phyloP scores from a whole-genome alignment of 352 stramenopile genomes.

The Phytophthora citricola region DNA sequence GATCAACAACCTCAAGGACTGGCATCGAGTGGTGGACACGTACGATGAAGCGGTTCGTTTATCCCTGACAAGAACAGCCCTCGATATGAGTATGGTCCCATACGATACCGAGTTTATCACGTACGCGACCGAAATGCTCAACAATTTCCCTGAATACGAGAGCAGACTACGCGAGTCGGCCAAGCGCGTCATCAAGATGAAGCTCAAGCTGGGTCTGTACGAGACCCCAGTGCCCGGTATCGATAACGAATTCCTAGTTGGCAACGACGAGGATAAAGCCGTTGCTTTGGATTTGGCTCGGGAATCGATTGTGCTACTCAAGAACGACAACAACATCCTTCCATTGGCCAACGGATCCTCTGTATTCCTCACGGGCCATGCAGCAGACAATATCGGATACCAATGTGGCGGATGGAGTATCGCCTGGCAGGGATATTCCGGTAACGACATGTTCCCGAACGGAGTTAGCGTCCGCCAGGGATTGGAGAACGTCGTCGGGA shows the following conservation, averaged over 20 bases:
- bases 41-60: conserved; percentile 67
- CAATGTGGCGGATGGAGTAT: conserved; percentile 84
- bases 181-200: conserved; percentile 74
- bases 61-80: conserved; percentile 69
- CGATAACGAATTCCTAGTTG: conserved; percentile 47
- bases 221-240: conserved; percentile 61
- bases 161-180: conserved; percentile 60
- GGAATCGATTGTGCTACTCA: conserved; percentile 82
- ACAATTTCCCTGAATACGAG: conserved; percentile 40
- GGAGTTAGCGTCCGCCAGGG: conserved; percentile 61
- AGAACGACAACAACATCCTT: conserved; percentile 70
- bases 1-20: conserved; percentile 87
- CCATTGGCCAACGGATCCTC: conserved; percentile 45
- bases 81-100: conserved; percentile 93
- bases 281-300: conserved; percentile 66
- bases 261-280: conserved; percentile 49
- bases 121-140: conserved; percentile 50
- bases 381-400: conserved; percentile 68
- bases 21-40: conserved; percentile 56
- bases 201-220: conserved; percentile 78
- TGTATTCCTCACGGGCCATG: conserved; percentile 76
- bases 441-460: conserved; percentile 68
- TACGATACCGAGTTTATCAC: conserved; percentile 59
- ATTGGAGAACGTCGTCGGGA: conserved; percentile 41
- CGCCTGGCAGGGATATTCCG: conserved; percentile 84